Conservation (phyloP, 352 stramenopile genomes). For the Globisporangium okanoganense region DNA sequence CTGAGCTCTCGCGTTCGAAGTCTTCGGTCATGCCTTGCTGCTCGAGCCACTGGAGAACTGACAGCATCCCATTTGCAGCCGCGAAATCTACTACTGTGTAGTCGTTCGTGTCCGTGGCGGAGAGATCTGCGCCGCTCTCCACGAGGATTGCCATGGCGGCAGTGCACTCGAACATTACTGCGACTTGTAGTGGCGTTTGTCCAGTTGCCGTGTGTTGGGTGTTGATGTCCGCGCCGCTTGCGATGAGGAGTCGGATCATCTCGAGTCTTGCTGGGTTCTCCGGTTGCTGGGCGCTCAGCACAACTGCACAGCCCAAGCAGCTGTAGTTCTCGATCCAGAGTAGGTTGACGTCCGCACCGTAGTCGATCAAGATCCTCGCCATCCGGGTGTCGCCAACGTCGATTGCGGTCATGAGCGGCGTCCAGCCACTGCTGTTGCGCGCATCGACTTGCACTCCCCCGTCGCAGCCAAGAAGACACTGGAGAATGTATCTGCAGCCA, state of each 20-base stretch:
- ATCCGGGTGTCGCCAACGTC: background rate
- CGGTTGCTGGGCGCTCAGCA: background rate
- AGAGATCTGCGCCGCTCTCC: background rate
- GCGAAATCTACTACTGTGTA: background rate
- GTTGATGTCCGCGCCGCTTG: background rate
- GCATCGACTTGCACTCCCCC: background rate
- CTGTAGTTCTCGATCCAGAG: constrained; percentile 2
- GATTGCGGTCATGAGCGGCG: constrained; percentile 9
- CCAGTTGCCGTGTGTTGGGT: background rate
- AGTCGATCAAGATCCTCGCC: background rate
- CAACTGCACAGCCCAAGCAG: constrained; percentile 3
- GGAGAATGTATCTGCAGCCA: background rate
- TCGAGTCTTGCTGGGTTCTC: background rate
- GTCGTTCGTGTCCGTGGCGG: background rate
- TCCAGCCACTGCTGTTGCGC: background rate
- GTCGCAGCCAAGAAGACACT: background rate
- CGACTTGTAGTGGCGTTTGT: constrained; percentile 3
- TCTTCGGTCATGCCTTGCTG: background rate
- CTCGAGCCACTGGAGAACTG: constrained; percentile 1
- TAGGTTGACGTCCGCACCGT: background rate
- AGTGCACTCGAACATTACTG: background rate
- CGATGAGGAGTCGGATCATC: background rate
- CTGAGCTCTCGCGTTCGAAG: background rate
- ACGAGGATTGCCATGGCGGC: background rate
- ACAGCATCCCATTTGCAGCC: background rate